Evolutionary conservation across 2,329 filamentous ascomycete genomes (phyloP).

Genomic region (Alternaria triticina): DNA sequence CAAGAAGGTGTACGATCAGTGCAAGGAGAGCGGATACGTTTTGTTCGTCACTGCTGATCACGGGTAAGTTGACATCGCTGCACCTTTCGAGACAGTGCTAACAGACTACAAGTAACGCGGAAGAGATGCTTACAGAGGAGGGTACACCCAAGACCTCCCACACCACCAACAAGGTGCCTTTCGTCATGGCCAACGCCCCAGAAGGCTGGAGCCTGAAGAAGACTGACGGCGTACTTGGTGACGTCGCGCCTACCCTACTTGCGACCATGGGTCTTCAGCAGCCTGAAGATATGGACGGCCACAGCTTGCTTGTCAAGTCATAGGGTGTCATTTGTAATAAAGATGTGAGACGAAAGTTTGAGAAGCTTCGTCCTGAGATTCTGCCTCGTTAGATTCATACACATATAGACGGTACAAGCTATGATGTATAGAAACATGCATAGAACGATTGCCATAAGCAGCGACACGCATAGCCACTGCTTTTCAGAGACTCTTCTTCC

Average conservation of each 20-base stretch:
- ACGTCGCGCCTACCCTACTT: constrained; percentile 94
- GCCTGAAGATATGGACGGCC: constrained; percentile 90
- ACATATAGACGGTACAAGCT: neutral
- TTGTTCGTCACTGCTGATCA: constrained; percentile 97
- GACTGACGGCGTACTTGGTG: constrained; percentile 87
- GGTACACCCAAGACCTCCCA: constrained; percentile 98
- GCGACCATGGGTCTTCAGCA: constrained; percentile 89
- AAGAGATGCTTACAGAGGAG: constrained; percentile 98
- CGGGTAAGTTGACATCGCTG: constrained; percentile 61
- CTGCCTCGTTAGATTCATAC: neutral
- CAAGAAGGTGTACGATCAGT: constrained; percentile 87
- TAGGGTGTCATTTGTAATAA: constrained; percentile 34
- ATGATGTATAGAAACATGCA: neutral
- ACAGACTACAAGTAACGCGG: constrained; percentile 72
- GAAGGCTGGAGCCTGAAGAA: constrained; percentile 86
- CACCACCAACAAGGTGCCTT: constrained; percentile 96
- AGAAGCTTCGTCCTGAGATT: neutral
- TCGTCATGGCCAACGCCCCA: constrained; percentile 97
- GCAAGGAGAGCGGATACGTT: constrained; percentile 90
- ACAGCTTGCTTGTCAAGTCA: constrained; percentile 80
- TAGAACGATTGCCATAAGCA: neutral
- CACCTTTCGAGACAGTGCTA: constrained; percentile 19
- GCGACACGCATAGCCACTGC: neutral
- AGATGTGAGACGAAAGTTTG: neutral
- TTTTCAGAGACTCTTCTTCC: neutral